Conservation (phyloP, 2,329 filamentous ascomycete species). For the Cadophora luteo-olivacea region DNA sequence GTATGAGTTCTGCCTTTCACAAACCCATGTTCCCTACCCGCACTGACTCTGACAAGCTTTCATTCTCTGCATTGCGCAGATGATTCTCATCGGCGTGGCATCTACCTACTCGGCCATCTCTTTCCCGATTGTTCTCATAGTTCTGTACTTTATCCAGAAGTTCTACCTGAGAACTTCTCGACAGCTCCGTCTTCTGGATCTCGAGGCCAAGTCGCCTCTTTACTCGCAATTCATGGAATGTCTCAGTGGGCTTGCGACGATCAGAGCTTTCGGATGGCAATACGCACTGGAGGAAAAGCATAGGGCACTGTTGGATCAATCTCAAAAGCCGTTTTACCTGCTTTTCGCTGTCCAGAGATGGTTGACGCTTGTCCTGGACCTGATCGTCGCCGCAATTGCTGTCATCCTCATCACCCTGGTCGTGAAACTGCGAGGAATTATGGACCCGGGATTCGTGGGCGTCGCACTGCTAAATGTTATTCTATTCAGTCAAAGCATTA, state of each 20-base stretch:
- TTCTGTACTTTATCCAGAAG: constrained; percentile 44
- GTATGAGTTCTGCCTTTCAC: neutral
- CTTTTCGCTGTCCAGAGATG: constrained; percentile 63
- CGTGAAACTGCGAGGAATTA: constrained; percentile 41
- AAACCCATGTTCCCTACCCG: neutral
- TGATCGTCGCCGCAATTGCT: constrained; percentile 37
- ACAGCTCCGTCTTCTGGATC: constrained; percentile 55
- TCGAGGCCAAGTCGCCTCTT: constrained; percentile 53
- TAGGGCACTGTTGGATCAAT: constrained; percentile 55
- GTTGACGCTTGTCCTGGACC: constrained; percentile 52
- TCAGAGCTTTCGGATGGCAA: constrained; percentile 48
- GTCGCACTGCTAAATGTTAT: constrained; percentile 43
- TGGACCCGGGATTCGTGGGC: constrained; percentile 41
- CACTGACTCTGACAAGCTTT: neutral
- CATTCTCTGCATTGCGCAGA: neutral
- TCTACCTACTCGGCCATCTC: neutral
- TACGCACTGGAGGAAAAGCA: constrained; percentile 53
- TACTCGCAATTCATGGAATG: constrained; percentile 57
- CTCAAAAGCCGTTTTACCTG: constrained; percentile 63
- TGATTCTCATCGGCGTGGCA: constrained; percentile 35
- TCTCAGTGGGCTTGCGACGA: constrained; percentile 51
- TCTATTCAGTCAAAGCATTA: constrained; percentile 34
- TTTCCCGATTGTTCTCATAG: neutral
- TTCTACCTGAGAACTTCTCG: constrained; percentile 56
- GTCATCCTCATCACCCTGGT: constrained; percentile 45